Base-by-base conservation (phyloP, 2,329 filamentous ascomycete genomes). In the Tolypocladium tundrense region DNA sequence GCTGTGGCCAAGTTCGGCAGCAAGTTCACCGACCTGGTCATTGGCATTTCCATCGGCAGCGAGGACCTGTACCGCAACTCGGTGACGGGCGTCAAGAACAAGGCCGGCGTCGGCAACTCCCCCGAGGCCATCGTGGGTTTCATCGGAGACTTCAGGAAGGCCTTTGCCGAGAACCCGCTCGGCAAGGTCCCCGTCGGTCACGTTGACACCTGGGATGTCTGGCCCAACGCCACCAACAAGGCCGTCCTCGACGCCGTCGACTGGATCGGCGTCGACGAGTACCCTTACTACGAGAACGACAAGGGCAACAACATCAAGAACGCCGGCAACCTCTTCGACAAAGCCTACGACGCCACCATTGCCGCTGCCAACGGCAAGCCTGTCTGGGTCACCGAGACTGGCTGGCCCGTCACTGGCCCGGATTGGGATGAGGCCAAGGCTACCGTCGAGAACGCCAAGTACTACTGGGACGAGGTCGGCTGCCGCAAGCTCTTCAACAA, bases 161-260 rank as follows among this genome's bases (percentile, higher is more conserved):
- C 81, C 57, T 83, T 91, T 64, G 67, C 77, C 54, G 66, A 66
- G 64, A 74, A 69, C 19, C 58, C 70, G 19, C 72, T 81, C 21
- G 62, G 75, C 69, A 75, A 75, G 54, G 73, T 78, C 59, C 77
- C 82, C 54, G 73, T 86, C 61, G 84, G 85, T 33, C 86, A 88
- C 70, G 85, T 88, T 63, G 86, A 88, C 71, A 88, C 85, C 56
- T 87, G 84, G 81, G 84, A 84, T 51, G 78, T 77, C 53, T 86
- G 82, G 82, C 76, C 79, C 53, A 81, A 88, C 71, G 60, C 69
- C 59, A 78, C 77, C 66, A 87, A 86, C 75, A 77, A 77, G 64
- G 71, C 73, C 57, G 84, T 88, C 59, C 78, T 87, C 62, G 75
- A 81, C 59, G 84, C 82, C 57, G 76, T 81, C 60, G 86, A 88